phyloP scores from a whole-genome alignment of 2,329 filamentous ascomycete species.

The Sporothrix euskadiensis region DNA sequence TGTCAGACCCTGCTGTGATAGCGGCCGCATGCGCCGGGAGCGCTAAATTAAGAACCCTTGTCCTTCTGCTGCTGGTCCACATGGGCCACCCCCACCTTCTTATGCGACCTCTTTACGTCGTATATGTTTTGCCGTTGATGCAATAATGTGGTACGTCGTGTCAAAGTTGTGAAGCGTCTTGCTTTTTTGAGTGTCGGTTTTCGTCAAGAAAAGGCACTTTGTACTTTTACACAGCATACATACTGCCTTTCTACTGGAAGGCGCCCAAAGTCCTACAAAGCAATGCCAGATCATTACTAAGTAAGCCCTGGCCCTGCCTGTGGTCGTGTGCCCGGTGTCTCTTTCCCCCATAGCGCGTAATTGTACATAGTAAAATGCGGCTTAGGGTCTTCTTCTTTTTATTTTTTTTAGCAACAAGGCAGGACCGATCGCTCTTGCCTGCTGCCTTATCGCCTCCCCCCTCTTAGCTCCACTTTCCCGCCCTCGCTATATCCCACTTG shows the following conservation, averaged over 20 bases:
- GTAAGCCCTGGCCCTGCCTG: not conserved
- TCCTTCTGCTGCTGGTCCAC: not conserved
- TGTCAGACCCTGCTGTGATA: not conserved
- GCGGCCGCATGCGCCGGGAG: not conserved
- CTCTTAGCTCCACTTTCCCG: slow-evolving; percentile 23
- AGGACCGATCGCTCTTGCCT: not conserved
- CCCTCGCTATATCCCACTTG: slow-evolving; percentile 1
- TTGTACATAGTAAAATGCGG: no score
- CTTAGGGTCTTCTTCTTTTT: not conserved
- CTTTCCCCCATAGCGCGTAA: slow-evolving; percentile 11
- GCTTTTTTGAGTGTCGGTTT: not conserved
- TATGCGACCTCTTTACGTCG: not conserved
- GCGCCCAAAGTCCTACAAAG: slow-evolving; percentile 6
- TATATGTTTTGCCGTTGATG: not conserved
- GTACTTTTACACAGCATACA: not conserved
- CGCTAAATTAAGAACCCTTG: slow-evolving; percentile 6
- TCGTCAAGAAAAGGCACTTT: not conserved
- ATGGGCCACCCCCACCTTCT: not conserved
- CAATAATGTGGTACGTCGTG: not conserved
- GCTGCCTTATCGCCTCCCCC: slow-evolving; percentile 22
- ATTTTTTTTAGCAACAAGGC: not conserved
- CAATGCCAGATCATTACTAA: not conserved
- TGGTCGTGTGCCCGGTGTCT: slow-evolving; percentile 18
- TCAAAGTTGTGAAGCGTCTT: not conserved
- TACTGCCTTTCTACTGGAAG: not conserved